Percentiles rank a stretch among this genome's conserved stretches.
Evolutionary conservation across 495 filamentous ascomycete species (phyloP).

Genomic region (Xylaria longipes): DNA sequence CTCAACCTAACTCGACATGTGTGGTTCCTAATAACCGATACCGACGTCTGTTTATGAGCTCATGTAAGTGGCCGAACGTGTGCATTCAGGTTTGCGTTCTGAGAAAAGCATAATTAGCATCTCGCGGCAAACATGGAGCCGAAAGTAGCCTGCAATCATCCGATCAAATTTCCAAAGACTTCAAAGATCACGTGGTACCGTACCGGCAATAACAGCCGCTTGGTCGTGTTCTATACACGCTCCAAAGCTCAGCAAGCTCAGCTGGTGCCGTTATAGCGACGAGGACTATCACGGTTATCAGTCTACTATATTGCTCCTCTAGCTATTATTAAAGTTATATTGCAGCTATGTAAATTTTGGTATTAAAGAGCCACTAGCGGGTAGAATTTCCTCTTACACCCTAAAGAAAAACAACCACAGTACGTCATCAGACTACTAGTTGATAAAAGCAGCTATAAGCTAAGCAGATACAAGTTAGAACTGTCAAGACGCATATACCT

Average conservation of each 20-base stretch:
- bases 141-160: slow-evolving; percentile 8
- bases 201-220: background rate
- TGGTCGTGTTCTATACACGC: background rate
- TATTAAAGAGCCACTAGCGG: background rate
- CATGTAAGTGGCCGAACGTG: background rate
- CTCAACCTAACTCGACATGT: slow-evolving; percentile 13
- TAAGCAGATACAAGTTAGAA: too few species aligned
- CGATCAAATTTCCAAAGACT: background rate
- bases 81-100: slow-evolving; percentile 5
- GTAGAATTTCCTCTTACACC: background rate
- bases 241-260: background rate
- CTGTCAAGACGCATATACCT: too few species aligned
- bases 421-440: slow-evolving; percentile 5
- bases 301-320: background rate
- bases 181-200: background rate
- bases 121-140: background rate
- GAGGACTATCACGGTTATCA: background rate
- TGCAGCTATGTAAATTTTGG: background rate
- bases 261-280: background rate
- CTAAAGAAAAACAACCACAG: background rate
- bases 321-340: background rate
- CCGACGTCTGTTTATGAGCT: background rate
- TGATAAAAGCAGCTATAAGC: background rate
- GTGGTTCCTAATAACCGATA: background rate
- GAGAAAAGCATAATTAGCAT: slow-evolving; percentile 2